Percentiles rank a stretch among this genome's conserved stretches.
These are phyloP conservation scores for Ophiocordyceps sinensis DNA, from an alignment of 2,329 filamentous ascomycete species.

Conservation along the genomic window DNA sequence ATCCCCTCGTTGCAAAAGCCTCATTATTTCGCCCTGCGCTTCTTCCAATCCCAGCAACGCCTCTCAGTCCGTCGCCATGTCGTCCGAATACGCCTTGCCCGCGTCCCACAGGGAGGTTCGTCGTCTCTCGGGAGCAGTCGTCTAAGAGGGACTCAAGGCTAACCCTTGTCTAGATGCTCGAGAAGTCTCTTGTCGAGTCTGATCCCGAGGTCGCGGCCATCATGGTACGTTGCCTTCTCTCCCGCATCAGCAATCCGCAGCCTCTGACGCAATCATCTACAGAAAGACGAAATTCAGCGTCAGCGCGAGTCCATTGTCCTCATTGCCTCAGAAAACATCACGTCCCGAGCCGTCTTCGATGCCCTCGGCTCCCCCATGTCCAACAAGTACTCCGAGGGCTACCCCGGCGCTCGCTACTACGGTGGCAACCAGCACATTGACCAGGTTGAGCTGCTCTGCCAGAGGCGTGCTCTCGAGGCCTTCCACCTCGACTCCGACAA, in stretches of 20 bases:
- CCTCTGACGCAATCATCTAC: constrained; percentile 13
- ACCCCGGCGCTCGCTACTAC: constrained; percentile 96
- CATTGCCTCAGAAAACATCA: constrained; percentile 99
- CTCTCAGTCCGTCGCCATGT: constrained; percentile 18
- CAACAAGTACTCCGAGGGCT: constrained; percentile 99
- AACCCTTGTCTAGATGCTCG: constrained; percentile 58
- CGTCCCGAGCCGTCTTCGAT: constrained; percentile 94
- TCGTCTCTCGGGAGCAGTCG: constrained; percentile 2
- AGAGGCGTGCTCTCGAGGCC: constrained; percentile 79
- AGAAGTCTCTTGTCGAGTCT: constrained; percentile 81
- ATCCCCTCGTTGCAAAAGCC: not conserved
- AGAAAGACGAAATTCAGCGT: constrained; percentile 89
- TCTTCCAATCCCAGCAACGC: not conserved
- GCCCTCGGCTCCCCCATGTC: constrained; percentile 89
- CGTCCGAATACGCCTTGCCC: constrained; percentile 36
- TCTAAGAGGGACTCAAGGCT: not conserved
- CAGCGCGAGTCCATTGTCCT: constrained; percentile 97
- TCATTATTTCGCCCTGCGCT: not conserved
- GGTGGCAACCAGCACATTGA: constrained; percentile 99
- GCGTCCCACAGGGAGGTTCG: constrained; percentile 39
- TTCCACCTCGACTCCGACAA: constrained; percentile 76
- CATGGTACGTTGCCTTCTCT: constrained; percentile 52
- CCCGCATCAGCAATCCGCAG: not conserved
- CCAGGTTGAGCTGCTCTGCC: constrained; percentile 87
- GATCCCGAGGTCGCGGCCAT: constrained; percentile 93